Evolutionary conservation across 306 rosid genomes (phyloP), one percentile per base, ranked within the genome.

Genomic region (Erythrophleum fordii): DNA sequence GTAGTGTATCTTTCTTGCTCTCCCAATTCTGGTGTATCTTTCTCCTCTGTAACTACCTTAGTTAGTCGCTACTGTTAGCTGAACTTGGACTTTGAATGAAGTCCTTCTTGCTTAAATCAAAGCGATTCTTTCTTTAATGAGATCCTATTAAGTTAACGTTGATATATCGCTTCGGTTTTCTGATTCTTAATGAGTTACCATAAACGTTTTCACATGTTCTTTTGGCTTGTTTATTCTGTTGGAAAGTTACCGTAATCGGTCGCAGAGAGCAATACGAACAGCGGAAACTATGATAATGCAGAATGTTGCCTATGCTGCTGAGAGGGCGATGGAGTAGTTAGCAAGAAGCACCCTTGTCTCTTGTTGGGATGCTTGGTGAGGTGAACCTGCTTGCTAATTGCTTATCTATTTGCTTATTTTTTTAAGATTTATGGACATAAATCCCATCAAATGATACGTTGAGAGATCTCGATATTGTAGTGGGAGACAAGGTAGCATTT

Each of bases 201-300:
- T n/a, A 3, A 55, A 55, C 14, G 13, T 55, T 8, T 29, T 58
- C 11, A 42, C 10, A 56, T 51, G 71, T 8, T 35, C 5, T 17
- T 70, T 69, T 72, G 69, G 68, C 76, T 64, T 70, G 73, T 70
- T 39, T 71, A 56, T 73, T 76, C 22, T 83, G 53, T 89, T 93
- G 99, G 97, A 95, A 95, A 87, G 98, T 95, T 59, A 93, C 97
- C 55, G 92, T 95, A 77, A 91, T 92, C 11, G 99, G 99, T 84
- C 99, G 6, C 98, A 92, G 88, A 88, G 97, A 83, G 89, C 99
- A 11, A 89, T 95, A n/a, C 91, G 86, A 23, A 62, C 91, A 0
- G 99, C 99, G 2, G 97, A 95, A 82, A 69, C 91, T 48, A 95
- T 95, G 98, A 93, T 95, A 83, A 53, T 90, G 94, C 99, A 95